A percentile compares a stretch with the other conserved stretches of the same genome.
These are phyloP conservation scores for Ilex aquifolium DNA, from an alignment of 257 asterid genomes.

Conservation along the genomic window DNA sequence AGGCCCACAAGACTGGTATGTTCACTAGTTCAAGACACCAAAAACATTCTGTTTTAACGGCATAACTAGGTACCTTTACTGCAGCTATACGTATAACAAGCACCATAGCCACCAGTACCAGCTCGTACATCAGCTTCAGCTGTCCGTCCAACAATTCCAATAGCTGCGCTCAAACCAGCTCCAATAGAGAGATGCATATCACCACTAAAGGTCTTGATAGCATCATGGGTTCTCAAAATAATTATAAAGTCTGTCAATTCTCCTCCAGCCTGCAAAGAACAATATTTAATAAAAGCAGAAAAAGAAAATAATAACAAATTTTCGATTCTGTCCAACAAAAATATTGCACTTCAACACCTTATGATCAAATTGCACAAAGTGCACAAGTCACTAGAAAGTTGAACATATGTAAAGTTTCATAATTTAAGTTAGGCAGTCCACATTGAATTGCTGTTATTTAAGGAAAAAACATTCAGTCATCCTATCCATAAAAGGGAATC, in stretches of 20 bases:
- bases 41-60: too few species aligned
- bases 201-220: constrained; percentile 69
- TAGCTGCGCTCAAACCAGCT: constrained; percentile 90
- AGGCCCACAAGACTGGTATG: too few species aligned
- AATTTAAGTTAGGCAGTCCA: too few species aligned
- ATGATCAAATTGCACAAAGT: too few species aligned
- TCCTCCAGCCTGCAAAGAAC: constrained; percentile 77
- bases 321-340: not conserved
- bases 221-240: constrained; percentile 73
- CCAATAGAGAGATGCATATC: constrained; percentile 80
- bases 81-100: constrained; percentile 94
- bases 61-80: constrained; percentile 61
- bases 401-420: too few species aligned
- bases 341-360: too few species aligned
- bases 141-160: constrained; percentile 80
- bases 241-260: constrained; percentile 86
- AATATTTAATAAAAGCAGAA: not conserved
- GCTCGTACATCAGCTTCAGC: constrained; percentile 95
- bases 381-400: too few species aligned
- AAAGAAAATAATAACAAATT: not conserved
- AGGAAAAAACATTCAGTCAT: too few species aligned
- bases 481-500: too few species aligned
- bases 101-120: constrained; percentile 58
- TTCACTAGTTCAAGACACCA: too few species aligned
- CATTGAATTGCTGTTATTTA: too few species aligned